Conservation (phyloP, 2,329 filamentous ascomycete genomes). For the Monosporascus sp. region DNA sequence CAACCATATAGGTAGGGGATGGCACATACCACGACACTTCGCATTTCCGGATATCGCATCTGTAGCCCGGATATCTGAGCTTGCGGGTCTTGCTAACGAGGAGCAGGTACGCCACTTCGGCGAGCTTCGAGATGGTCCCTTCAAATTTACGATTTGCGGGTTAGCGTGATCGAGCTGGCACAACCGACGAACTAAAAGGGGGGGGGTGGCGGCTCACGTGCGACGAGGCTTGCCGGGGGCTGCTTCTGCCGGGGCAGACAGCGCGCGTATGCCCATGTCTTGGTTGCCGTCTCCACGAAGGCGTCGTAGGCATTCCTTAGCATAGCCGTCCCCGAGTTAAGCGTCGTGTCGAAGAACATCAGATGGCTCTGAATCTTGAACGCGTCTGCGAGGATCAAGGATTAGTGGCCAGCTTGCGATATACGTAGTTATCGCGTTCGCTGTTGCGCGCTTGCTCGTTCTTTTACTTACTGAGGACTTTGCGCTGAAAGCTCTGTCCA, state of each 20-base stretch:
- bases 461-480: constrained; percentile 57
- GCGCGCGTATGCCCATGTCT: constrained; percentile 58
- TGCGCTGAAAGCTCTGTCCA: constrained; percentile 74
- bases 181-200: not conserved
- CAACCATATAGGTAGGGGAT: not conserved
- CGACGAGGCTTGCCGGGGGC: constrained; percentile 56
- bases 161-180: constrained; percentile 1
- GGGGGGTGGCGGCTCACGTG: constrained; percentile 40
- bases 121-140: constrained; percentile 62
- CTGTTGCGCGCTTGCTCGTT: too few relatives aligned
- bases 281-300: constrained; percentile 73
- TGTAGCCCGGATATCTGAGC: constrained; percentile 43
- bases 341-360: constrained; percentile 75
- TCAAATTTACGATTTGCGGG: not conserved
- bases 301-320: constrained; percentile 69
- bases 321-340: constrained; percentile 67
- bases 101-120: constrained; percentile 58
- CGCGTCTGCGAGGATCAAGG: constrained; percentile 34
- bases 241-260: constrained; percentile 53
- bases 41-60: constrained; percentile 52
- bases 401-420: too few relatives aligned
- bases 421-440: too few relatives aligned
- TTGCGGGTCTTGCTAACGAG: constrained; percentile 51
- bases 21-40: constrained; percentile 53
- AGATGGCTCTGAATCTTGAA: constrained; percentile 82